Evolutionary conservation across 768 basidiomycete species (phyloP).

Genomic region (Mycena rosella): DNA sequence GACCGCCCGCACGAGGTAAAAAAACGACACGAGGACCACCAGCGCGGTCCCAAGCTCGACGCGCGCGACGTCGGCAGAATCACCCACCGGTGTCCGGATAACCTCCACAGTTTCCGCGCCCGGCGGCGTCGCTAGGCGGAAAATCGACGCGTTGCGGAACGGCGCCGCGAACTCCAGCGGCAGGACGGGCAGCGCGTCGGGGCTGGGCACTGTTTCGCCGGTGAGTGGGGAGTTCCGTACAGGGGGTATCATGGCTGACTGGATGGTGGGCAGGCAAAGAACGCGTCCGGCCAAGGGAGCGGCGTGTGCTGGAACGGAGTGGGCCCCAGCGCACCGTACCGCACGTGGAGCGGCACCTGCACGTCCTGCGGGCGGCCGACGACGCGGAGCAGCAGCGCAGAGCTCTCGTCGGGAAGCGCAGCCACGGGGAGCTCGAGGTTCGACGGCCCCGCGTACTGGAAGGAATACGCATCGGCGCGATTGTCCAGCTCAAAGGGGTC

Average conservation of each 20-base stretch:
- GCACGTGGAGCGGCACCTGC: slow-evolving; percentile 60
- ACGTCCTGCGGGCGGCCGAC: slow-evolving; percentile 37
- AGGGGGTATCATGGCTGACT: slow-evolving; percentile 25
- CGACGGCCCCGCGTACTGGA: slow-evolving; percentile 55
- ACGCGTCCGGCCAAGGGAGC: slow-evolving; percentile 53
- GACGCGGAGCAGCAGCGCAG: slow-evolving; percentile 44
- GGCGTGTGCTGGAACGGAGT: slow-evolving; percentile 44
- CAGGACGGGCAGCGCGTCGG: slow-evolving; percentile 2
- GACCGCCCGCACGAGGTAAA: slow-evolving; percentile 47
- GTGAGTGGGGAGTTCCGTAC: background rate
- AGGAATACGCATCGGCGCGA: slow-evolving; percentile 52
- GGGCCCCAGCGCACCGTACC: slow-evolving; percentile 53
- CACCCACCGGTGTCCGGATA: slow-evolving; percentile 56
- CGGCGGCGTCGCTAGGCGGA: slow-evolving; percentile 5
- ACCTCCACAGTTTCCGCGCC: slow-evolving; percentile 28
- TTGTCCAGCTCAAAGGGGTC: slow-evolving; percentile 63
- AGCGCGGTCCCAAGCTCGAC: slow-evolving; percentile 59
- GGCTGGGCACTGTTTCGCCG: background rate
- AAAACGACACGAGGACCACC: slow-evolving; percentile 54
- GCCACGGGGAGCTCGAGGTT: slow-evolving; percentile 62
- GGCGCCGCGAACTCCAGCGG: slow-evolving; percentile 39
- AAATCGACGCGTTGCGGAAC: slow-evolving; percentile 4
- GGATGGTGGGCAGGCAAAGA: slow-evolving; percentile 53
- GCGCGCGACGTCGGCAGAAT: slow-evolving; percentile 47
- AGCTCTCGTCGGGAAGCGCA: slow-evolving; percentile 37